A percentile compares a stretch with the other conserved stretches of the same genome.
Conservation (phyloP, 495 filamentous ascomycete genomes). For the Jackrogersella minutella region DNA sequence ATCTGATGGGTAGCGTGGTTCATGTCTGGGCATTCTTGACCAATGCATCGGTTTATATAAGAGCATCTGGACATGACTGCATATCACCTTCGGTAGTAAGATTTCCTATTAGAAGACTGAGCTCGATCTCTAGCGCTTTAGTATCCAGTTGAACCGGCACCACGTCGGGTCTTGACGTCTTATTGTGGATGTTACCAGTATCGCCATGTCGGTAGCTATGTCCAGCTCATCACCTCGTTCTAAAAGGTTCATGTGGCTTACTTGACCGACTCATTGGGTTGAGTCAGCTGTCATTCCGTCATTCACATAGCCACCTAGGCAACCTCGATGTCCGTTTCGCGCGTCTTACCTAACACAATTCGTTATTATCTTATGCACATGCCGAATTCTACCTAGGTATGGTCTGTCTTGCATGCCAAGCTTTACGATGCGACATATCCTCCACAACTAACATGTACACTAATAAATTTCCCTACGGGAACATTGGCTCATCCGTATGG, state of each 20-base stretch:
- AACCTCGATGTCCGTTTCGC: not conserved
- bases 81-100: constrained; percentile 21
- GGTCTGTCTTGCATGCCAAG: constrained; percentile 43
- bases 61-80: constrained; percentile 26
- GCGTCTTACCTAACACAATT: not conserved
- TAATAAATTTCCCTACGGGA: constrained; percentile 11
- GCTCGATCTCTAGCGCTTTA: not conserved
- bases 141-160: not conserved
- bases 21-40: constrained; percentile 10
- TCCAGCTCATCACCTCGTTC: constrained; percentile 5
- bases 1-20: constrained; percentile 32
- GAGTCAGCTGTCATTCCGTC: constrained; percentile 1
- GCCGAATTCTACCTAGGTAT: constrained; percentile 7
- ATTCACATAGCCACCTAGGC: not conserved
- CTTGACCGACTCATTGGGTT: constrained; percentile 10
- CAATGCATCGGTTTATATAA: constrained; percentile 30
- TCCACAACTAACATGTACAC: constrained; percentile 19
- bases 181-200: not conserved
- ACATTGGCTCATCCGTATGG: constrained; percentile 24
- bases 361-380: constrained; percentile 12
- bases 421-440: constrained; percentile 40
- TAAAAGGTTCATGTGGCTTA: constrained; percentile 9
- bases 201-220: constrained; percentile 3
- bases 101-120: constrained; percentile 2
- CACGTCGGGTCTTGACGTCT: constrained; percentile 1